Base-by-base conservation (phyloP, 2,329 filamentous ascomycete species). In the Monosporascus sp. region DNA sequence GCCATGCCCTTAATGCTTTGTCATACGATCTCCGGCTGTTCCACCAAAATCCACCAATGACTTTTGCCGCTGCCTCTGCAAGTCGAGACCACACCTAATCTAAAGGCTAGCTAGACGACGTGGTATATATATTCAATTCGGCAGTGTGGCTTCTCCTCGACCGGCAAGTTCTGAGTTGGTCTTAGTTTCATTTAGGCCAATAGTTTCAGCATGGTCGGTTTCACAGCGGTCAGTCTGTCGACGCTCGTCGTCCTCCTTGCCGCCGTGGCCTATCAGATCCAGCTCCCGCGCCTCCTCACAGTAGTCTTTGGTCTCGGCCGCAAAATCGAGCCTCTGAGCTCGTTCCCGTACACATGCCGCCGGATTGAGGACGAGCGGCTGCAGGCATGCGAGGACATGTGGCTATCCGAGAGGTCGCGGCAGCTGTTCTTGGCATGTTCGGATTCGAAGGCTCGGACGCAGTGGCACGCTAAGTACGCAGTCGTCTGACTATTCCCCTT, bases 371-470 rank as follows among this genome's bases (percentile, higher is more conserved):
- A 68, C 43, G 54, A 58, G n/a, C 53, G 52, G 20, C 53, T 69
- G 22, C 59, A 65, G 41, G 61, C 60, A 3, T 69, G 65, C 57
- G 66, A 69, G 57, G 67, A 69, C 43, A 66, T 69, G 64, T 68
- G 63, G 65, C 49, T 68, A 1, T 67, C 63, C 16, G 63, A 67
- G 49, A 31, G 55, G 20, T 66, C 63, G n/a, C 58, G 66, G 14
- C 59, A 64, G 44, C 54, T 69, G 9, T 69, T 67, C 49, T 61
- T 69, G 6, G 65, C 64, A 8, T 69, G 66, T 55, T 65, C 64
- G 1, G 62, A 66, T 8, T 27, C 60, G 2, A 35, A 53, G 7
- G 46, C 49, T 0, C 54, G 64, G 17, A 31, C 17, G n/a, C 54
- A 54, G 17, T 68, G 65, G 65, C 50, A 62, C 47, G 66, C 67